Evolutionary conservation across 768 basidiomycete species (phyloP), one percentile per base, ranked within the genome.

Genomic region (Lentinus tigrinus): DNA sequence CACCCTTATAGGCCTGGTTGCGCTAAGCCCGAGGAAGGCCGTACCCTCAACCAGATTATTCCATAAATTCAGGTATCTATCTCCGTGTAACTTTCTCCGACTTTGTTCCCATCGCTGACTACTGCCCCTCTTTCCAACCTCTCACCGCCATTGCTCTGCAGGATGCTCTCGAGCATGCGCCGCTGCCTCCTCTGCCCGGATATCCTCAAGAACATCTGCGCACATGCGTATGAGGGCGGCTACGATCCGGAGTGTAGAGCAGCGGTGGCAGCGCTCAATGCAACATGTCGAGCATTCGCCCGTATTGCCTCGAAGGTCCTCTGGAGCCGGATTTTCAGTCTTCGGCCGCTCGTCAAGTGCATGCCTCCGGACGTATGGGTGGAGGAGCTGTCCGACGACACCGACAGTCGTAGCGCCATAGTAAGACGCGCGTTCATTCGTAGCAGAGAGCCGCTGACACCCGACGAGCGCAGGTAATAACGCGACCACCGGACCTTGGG

Each of bases 171-270:
- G 16, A 39, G 3, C 37, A 51, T 51, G 47, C 43, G 24, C 13
- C 53, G 16, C 4, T 42, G 31, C 16, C 47, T 61, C 3, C 38
- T 44, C 14, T 53, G 39, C 23, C 51, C 52, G 7, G 56, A 56
- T 26, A 48, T 61, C 34, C 8, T 61, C 23, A 42, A 37, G 46
- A 61, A 57, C 24, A 61, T 61, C 24, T 61, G 60, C 11, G 51
- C 49, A n/a, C 60, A 61, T 34, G 55, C 55, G 13, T 57, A 57
- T 31, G 60, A 61, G 19, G 60, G 60, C 7, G 60, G 60, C 11
- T 61, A 61, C 31, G 52, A 61, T 11, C 24, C 51, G 34, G 56
- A 61, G 5, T 53, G 55, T 34, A 56, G 60, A 52, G 52, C 60
- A 16, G 39, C 52, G 1, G 60, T 61, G 1, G 55, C 54, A 16